A percentile compares a stretch with the other conserved stretches of the same genome.
Evolutionary conservation across 352 stramenopile species (phyloP).

Genomic region (Globisporangium spinosum): DNA sequence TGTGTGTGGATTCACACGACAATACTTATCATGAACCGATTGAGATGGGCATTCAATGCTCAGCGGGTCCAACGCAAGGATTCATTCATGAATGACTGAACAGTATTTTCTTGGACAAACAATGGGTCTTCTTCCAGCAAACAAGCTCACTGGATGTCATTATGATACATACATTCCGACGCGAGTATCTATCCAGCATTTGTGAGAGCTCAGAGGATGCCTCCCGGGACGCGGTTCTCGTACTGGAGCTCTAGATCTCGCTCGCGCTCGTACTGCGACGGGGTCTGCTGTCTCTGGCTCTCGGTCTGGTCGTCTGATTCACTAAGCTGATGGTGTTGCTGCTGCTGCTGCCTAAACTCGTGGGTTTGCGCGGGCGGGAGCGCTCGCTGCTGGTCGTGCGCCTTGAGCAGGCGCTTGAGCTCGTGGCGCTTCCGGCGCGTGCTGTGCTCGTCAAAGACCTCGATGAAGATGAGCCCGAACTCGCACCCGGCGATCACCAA

Average conservation of each 20-base stretch:
- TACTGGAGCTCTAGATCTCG: conserved; percentile 20
- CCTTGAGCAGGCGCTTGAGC: conserved; percentile 46
- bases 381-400: conserved; percentile 33
- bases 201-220: conserved; percentile 30
- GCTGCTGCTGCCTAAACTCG: neutral
- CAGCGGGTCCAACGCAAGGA: neutral
- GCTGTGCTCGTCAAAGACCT: conserved; percentile 68
- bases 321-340: neutral
- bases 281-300: conserved; percentile 24
- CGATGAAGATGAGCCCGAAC: conserved; percentile 61
- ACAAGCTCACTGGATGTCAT: neutral
- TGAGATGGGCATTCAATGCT: too few species aligned
- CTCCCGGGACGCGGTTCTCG: conserved; percentile 22
- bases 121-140: neutral
- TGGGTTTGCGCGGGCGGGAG: neutral
- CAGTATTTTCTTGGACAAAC: conserved; percentile 6
- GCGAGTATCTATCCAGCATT: neutral
- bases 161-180: neutral
- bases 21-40: neutral
- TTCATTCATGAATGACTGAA: too few species aligned
- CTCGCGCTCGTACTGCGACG: conserved; percentile 16
- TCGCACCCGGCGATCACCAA: conserved; percentile 63
- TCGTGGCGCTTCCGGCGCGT: conserved; percentile 52
- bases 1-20: neutral
- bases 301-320: conserved; percentile 8